Base-by-base conservation (phyloP, 192 early-diverging fungal species). In the Podila epicladia region DNA sequence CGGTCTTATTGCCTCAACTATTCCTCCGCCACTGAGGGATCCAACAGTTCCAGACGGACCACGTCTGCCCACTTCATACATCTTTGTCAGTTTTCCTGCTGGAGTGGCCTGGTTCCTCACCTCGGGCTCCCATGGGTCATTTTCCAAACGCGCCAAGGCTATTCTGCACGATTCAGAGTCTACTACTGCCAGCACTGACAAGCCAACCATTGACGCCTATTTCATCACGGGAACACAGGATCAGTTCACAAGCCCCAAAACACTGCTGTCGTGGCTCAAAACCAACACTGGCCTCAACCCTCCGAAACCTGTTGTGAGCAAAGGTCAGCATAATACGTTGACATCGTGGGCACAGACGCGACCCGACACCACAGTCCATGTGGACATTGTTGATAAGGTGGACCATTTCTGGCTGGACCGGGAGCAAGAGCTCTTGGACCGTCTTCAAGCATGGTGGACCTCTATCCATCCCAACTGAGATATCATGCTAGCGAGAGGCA, bases 91-190 rank as follows among this genome's bases (percentile, higher is more conserved):
- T 33, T 80, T 65, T 32, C 77, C 77, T 32, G 77, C 71, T 2
- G 77, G 77, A 13, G 77, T 80, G n/a, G 50, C 77, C n/a, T 80
- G 77, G 77, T 73, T 80, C 32, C 45, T 80, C 62, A 80, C 77
- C 15, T 69, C 66, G 5, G 77, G 77, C 11, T 20, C 65, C 0
- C 77, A 80, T 35, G 66, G 71, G 4, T 64, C 71, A 0, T 69
- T 80, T 48, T 35, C 33, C 62, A 72, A 69, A 45, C 59, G 71
- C 1, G 77, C 77, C 7, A 61, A 58, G 29, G 51, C 63, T 0
- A 80, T 80, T 45, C 67, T 80, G 29, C 60, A 33, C 37, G 76
- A 65, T 3, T 20, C 38, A 19, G 2, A n/a, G 1, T 28, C 22
- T 9, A 48, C 26, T 12, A 20, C 19, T 12, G 37, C 24, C 4